These are phyloP conservation scores for Peronospora destructor DNA, from an alignment of 352 stramenopile species.

Conservation along the genomic window DNA sequence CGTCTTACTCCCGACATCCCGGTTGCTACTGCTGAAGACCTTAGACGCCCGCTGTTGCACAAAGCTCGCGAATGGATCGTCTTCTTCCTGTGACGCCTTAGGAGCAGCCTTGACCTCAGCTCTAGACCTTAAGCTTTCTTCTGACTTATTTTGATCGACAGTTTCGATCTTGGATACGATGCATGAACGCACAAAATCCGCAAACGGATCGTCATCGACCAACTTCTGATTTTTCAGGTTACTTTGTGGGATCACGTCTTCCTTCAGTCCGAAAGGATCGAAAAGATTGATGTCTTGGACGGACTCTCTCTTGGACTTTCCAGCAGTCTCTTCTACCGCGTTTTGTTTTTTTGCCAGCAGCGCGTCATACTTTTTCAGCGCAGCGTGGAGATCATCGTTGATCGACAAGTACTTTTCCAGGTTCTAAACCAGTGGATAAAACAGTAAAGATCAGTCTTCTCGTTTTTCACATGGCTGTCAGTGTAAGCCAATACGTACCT, in stretches of 20 bases:
- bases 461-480: not conserved
- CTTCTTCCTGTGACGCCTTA: slow-evolving; percentile 32
- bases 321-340: slow-evolving; percentile 4
- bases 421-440: slow-evolving; percentile 23
- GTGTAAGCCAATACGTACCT: slow-evolving; percentile 21
- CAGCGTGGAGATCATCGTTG: slow-evolving; percentile 58
- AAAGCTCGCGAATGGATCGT: slow-evolving; percentile 65
- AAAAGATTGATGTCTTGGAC: slow-evolving; percentile 22
- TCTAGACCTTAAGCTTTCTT: slow-evolving; percentile 4
- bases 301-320: not conserved
- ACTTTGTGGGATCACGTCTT: slow-evolving; percentile 6
- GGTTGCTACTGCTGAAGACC: slow-evolving; percentile 22
- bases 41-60: slow-evolving; percentile 47
- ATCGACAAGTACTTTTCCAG: slow-evolving; percentile 60
- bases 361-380: slow-evolving; percentile 53
- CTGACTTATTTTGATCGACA: not conserved
- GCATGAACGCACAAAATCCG: slow-evolving; percentile 50
- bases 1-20: slow-evolving; percentile 16
- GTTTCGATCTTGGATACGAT: slow-evolving; percentile 23
- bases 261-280: slow-evolving; percentile 23
- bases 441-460: slow-evolving; percentile 1
- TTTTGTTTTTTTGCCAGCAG: slow-evolving; percentile 31
- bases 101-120: slow-evolving; percentile 6
- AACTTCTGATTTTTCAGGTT: slow-evolving; percentile 35
- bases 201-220: slow-evolving; percentile 49